Conservation (phyloP, 495 filamentous ascomycete species). For the Penicillium dipodomyicola region DNA sequence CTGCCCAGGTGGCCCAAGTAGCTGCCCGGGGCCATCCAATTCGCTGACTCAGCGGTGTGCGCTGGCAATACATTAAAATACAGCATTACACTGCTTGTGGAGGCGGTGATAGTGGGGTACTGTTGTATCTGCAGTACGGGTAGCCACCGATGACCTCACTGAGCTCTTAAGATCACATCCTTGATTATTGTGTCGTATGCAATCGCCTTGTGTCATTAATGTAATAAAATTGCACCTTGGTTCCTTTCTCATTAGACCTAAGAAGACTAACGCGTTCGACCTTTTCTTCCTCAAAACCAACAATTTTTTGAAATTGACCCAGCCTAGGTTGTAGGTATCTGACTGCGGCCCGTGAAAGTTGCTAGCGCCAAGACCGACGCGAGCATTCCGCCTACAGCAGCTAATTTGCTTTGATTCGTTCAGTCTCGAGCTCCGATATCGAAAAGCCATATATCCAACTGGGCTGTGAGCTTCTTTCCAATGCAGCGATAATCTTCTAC, state of each 20-base stretch:
- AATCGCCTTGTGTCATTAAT: neutral
- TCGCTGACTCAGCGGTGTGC: slow-evolving; percentile 3
- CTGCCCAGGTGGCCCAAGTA: neutral
- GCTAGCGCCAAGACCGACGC: slow-evolving; percentile 30
- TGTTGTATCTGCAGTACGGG: slow-evolving; percentile 5
- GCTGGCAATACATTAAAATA: slow-evolving; percentile 1
- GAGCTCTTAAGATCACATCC: slow-evolving; percentile 10
- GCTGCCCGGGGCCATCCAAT: neutral
- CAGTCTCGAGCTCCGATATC: slow-evolving; percentile 4
- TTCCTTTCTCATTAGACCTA: neutral
- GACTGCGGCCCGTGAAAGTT: slow-evolving; percentile 27
- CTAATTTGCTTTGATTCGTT: slow-evolving; percentile 12
- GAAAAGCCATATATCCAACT: neutral
- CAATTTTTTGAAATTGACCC: neutral
- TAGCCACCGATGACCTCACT: slow-evolving; percentile 35
- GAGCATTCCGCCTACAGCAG: slow-evolving; percentile 25
- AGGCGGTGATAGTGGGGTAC: neutral
- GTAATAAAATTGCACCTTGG: neutral
- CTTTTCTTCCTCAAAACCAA: slow-evolving; percentile 13
- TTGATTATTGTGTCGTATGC: slow-evolving; percentile 15
- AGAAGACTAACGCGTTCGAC: neutral
- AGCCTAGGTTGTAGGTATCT: slow-evolving; percentile 4
- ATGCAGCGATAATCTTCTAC: slow-evolving; percentile 7
- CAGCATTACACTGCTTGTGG: neutral
- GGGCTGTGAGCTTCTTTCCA: neutral